Base-by-base conservation (phyloP, 2,329 filamentous ascomycete species). In the Diplodia intermedia region DNA sequence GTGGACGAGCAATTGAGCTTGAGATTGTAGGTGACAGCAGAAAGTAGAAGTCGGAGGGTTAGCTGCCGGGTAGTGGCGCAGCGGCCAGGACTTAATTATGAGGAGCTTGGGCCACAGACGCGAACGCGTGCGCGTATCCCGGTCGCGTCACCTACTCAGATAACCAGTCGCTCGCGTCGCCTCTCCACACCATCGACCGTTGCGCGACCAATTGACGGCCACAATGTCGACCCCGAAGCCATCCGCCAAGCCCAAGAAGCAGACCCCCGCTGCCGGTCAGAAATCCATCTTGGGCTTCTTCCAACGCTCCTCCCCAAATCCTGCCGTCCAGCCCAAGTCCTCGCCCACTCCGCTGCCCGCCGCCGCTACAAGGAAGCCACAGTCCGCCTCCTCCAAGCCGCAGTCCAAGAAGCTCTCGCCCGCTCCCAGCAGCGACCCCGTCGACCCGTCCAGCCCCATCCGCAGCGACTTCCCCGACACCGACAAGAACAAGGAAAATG, bases 221-320 rank as follows among this genome's bases (percentile, higher is more conserved):
- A 26, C 60, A 6, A 63, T 83, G 72, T 77, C 79, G 40, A 83
- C 81, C 0, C 81, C 81, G 57, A 76, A 76, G 47, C 69, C 81
- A 49, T 74, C 76, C 63, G 74, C 76, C 63, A 77, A 80, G 62
- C 82, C 81, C 74, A 86, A 86, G 73, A 76, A 81, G 52, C 78
- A 79, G 54, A 78, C 80, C 54, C 79, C 80, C 14, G 73, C 68
- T 36, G 79, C 83, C 75, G 89, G 87, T 74, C 89, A 92, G 75
- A 85, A 84, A 77, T 91, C 90, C 65, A 93, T 95, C 69, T 82
- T 93, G 43, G 90, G 91, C 53, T 95, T 95, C 84, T 94, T 94
- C 75, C 85, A 90, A 72, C 93, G 85, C 77, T 82, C 82, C 20
- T 82, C 84, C 31, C 83, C 83, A 15, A 79, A 76, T 18, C 53